Conservation (phyloP, 192 early-diverging fungal species). For the Rhizoclosmatium sp. region DNA sequence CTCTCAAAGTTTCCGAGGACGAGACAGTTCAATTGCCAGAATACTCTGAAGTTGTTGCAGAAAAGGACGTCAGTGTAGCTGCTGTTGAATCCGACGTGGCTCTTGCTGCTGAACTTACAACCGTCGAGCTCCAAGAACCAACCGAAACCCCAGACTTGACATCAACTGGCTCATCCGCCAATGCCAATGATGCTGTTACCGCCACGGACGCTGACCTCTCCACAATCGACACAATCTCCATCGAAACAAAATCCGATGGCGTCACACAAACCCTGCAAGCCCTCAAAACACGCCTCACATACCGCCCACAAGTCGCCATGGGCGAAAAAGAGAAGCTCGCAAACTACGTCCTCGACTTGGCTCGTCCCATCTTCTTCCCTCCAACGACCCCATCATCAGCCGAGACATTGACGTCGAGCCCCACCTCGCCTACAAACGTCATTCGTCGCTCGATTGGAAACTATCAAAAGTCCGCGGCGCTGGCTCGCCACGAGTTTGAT, state of each 20-base stretch:
- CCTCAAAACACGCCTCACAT: conserved; percentile 25
- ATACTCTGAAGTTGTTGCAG: no score
- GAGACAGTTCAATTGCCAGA: no score
- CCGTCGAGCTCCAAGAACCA: no score
- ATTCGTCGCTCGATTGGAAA: neutral
- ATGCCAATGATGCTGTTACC: no score
- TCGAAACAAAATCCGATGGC: conserved; percentile 27
- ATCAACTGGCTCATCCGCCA: no score
- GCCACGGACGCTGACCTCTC: neutral
- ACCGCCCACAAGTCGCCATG: neutral
- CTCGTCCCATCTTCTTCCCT: conserved; percentile 33
- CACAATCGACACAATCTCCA: conserved; percentile 10
- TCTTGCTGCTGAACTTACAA: no score
- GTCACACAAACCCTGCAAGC: conserved; percentile 15
- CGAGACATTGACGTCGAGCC: neutral
- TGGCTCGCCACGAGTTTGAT: conserved; percentile 26
- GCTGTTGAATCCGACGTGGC: no score
- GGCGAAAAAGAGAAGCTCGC: conserved; percentile 31
- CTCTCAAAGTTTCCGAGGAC: no score
- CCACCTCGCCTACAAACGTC: neutral
- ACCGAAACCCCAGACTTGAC: no score
- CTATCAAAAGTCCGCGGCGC: conserved; percentile 6
- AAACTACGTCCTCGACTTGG: conserved; percentile 31
- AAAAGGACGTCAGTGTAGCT: no score
- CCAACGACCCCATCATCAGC: neutral